Conservation (phyloP, 2,329 filamentous ascomycete species). For the Trichophyton schoenleinii region DNA sequence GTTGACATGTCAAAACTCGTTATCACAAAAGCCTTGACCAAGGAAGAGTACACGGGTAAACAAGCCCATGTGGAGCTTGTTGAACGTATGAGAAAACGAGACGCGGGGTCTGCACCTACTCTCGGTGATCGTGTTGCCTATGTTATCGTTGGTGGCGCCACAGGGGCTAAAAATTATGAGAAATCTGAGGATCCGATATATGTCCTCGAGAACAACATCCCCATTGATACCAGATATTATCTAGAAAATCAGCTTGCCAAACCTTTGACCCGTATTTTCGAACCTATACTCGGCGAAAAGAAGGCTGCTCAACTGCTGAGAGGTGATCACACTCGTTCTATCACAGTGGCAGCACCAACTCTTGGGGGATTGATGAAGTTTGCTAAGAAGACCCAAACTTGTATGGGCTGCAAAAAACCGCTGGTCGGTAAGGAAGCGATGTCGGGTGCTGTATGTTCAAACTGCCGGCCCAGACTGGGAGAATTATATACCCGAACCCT, state of each 20-base stretch:
- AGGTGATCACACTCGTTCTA: conserved; percentile 88
- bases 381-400: conserved; percentile 92
- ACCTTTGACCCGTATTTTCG: conserved; percentile 87
- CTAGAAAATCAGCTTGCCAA: conserved; percentile 97
- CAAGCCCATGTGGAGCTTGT: conserved; percentile 94
- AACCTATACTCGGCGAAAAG: conserved; percentile 89
- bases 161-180: conserved; percentile 89
- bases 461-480: conserved; percentile 72
- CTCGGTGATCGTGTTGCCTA: conserved; percentile 95
- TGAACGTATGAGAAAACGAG: conserved; percentile 91
- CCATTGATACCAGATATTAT: conserved; percentile 97
- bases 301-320: conserved; percentile 76
- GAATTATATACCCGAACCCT: conserved; percentile 91
- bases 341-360: conserved; percentile 80
- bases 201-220: conserved; percentile 92
- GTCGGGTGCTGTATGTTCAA: conserved; percentile 72
- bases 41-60: conserved; percentile 77
- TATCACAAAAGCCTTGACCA: conserved; percentile 93
- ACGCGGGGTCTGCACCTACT: conserved; percentile 81
- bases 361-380: conserved; percentile 97
- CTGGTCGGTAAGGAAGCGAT: conserved; percentile 66
- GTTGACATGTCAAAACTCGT: conserved; percentile 98
- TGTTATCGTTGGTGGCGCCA: conserved; percentile 87
- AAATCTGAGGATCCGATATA: conserved; percentile 94
- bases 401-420: conserved; percentile 98